These are phyloP conservation scores for Cryptosporidium felis DNA, from an alignment of 169 alveolate species.

Conservation along the genomic window DNA sequence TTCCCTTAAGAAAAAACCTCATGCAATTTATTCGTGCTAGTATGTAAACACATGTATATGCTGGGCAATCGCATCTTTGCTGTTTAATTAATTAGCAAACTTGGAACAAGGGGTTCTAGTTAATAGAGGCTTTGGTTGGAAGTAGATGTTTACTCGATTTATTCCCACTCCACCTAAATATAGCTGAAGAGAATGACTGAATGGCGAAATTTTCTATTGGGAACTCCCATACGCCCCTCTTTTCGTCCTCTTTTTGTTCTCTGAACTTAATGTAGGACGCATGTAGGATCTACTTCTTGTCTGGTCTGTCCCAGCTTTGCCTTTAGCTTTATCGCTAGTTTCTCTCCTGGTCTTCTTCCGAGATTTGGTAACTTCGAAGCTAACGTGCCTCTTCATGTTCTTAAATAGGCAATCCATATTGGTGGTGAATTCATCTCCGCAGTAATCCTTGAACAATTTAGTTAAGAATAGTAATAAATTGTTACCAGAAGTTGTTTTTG, in stretches of 20 bases:
- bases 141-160: not conserved
- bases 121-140: not conserved
- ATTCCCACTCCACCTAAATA: not conserved
- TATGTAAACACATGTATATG: too few species aligned
- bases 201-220: not conserved
- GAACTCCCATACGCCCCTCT: not conserved
- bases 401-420: not conserved
- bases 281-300: not conserved
- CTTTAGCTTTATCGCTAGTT: too few species aligned
- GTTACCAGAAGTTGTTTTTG: not conserved
- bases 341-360: too few species aligned
- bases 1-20: too few species aligned
- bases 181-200: not conserved
- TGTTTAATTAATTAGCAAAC: too few species aligned
- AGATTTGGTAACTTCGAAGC: not conserved
- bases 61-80: too few species aligned
- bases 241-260: not conserved
- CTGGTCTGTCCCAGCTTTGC: not conserved
- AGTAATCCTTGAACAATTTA: not conserved
- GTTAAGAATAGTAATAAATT: not conserved
- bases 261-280: not conserved
- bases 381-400: not conserved
- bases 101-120: not conserved
- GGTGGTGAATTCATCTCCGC: not conserved
- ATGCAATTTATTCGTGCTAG: too few species aligned